phyloP scores from a whole-genome alignment of 208 protist genomes.

The Wallacemonas sp. region DNA sequence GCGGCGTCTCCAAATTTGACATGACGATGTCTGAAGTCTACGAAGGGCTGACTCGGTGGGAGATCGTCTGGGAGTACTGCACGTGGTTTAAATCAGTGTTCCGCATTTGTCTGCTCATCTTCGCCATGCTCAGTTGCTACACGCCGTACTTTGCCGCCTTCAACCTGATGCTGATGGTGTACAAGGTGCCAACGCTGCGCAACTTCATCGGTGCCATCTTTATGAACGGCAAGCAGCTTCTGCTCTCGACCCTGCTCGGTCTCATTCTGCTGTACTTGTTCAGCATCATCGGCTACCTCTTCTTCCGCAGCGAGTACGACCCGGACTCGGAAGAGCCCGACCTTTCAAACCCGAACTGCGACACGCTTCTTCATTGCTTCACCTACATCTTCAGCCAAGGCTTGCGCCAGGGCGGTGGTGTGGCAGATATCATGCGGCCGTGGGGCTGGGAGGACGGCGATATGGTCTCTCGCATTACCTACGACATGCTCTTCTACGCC shows the following conservation, averaged over 20 bases:
- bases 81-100: constrained; percentile 56
- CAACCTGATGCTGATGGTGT: constrained; percentile 71
- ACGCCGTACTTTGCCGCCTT: constrained; percentile 78
- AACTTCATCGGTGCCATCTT: constrained; percentile 81
- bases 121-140: constrained; percentile 55
- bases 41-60: constrained; percentile 34
- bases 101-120: constrained; percentile 51
- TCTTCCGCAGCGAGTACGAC: constrained; percentile 59
- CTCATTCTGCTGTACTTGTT: constrained; percentile 83
- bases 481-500: constrained; percentile 93
- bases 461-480: constrained; percentile 53
- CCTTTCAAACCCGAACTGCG: constrained; percentile 41
- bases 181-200: constrained; percentile 69
- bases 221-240: constrained; percentile 76
- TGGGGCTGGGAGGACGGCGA: constrained; percentile 51
- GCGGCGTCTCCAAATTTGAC: constrained; percentile 39
- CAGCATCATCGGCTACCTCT: constrained; percentile 71
- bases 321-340: constrained; percentile 28
- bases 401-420: constrained; percentile 73
- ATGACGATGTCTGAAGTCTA: constrained; percentile 56
- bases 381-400: constrained; percentile 74
- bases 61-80: constrained; percentile 40
- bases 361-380: constrained; percentile 73
- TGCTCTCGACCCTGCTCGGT: constrained; percentile 65
- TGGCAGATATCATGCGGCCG: constrained; percentile 79